Percentiles rank a stretch among this genome's conserved stretches.
phyloP scores from a whole-genome alignment of 2,329 filamentous ascomycete genomes.

The Aspergillus costaricaensis region DNA sequence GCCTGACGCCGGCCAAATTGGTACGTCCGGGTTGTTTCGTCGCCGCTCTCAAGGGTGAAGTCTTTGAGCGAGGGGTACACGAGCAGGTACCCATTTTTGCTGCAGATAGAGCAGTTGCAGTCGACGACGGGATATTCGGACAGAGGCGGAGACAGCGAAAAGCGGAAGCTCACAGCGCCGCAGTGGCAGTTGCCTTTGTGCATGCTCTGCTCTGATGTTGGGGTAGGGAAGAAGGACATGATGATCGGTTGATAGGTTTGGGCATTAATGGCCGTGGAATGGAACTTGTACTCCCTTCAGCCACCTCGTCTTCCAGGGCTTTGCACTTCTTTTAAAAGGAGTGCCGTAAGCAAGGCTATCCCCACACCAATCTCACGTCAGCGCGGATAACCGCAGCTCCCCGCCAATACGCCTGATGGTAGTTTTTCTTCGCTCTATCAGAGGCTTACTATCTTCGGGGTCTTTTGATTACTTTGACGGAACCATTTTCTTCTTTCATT shows the following conservation, averaged over 20 bases:
- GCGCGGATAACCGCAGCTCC: no score
- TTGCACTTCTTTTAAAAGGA: no score
- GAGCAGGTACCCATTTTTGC: neutral
- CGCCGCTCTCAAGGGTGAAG: neutral
- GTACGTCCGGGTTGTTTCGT: neutral
- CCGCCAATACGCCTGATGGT: no score
- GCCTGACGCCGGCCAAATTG: neutral
- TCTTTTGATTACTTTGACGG: no score
- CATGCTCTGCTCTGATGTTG: neutral
- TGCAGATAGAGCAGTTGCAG: slow-evolving; percentile 10
- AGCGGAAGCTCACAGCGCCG: neutral
- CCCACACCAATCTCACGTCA: no score
- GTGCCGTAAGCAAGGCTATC: no score
- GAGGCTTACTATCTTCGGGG: no score
- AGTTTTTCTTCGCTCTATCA: no score
- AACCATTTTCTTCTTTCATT: no score
- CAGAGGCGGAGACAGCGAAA: neutral
- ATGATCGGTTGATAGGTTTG: neutral
- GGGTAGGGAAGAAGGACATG: neutral
- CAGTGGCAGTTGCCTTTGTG: slow-evolving; percentile 3
- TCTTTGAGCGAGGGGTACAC: slow-evolving; percentile 1
- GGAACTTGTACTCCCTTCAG: no score
- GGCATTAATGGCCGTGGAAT: no score
- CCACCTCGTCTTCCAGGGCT: no score
- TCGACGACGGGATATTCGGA: neutral